These are phyloP conservation scores for Cyberlindnera lachancei DNA, from an alignment of 805 yeast species.

Conservation along the genomic window DNA sequence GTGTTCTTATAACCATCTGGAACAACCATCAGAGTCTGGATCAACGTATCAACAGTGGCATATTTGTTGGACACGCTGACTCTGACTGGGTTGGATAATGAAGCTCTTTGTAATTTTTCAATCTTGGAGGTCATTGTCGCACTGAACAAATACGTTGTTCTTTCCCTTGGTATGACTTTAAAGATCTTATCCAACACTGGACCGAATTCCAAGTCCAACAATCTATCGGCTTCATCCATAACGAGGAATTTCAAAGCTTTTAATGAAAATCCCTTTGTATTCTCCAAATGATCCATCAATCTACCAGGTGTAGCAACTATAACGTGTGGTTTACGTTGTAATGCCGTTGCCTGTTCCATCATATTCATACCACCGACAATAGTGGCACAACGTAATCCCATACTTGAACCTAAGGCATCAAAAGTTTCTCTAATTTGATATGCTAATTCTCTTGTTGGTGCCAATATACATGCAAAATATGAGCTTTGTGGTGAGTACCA, in stretches of 20 bases:
- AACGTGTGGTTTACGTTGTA: constrained; percentile 90
- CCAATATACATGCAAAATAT: constrained; percentile 79
- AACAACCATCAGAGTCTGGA: constrained; percentile 82
- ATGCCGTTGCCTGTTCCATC: constrained; percentile 94
- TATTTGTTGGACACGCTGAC: constrained; percentile 85
- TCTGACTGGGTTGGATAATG: constrained; percentile 79
- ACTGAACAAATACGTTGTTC: constrained; percentile 81
- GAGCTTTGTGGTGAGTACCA: constrained; percentile 90
- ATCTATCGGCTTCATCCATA: constrained; percentile 96
- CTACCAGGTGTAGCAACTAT: constrained; percentile 95
- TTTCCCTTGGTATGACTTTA: constrained; percentile 73
- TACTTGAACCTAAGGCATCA: constrained; percentile 82
- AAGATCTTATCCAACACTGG: constrained; percentile 86
- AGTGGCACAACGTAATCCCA: constrained; percentile 88
- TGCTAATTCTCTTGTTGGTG: constrained; percentile 82
- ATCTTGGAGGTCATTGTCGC: constrained; percentile 98
- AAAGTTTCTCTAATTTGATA: constrained; percentile 90
- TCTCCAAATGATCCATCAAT: constrained; percentile 86
- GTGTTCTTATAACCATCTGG: constrained; percentile 94
- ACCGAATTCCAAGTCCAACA: constrained; percentile 93
- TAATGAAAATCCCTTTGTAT: constrained; percentile 83
- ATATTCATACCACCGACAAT: constrained; percentile 97
- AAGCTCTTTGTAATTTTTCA: constrained; percentile 91
- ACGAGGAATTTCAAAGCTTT: constrained; percentile 75
- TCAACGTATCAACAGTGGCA: constrained; percentile 89